Conservation (phyloP, 352 stramenopile genomes). For the Blastocystis sp. region DNA sequence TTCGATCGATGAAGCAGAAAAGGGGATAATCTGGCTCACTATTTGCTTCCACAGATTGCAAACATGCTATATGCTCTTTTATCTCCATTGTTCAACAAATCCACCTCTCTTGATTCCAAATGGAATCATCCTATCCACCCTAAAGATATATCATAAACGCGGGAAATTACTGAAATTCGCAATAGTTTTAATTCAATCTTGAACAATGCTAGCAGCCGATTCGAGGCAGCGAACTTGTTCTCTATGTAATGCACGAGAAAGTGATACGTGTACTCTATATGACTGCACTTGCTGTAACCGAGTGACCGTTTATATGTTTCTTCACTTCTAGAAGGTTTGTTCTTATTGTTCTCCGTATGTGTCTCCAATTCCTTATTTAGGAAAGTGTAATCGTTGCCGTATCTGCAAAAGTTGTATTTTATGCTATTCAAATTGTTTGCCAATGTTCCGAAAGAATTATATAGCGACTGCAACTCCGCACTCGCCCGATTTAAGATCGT, state of each 20-base stretch:
- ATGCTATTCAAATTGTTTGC: neutral
- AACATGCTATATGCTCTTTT: too few relatives aligned
- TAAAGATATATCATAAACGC: neutral
- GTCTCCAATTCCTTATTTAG: constrained; percentile 26
- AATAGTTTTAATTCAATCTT: neutral
- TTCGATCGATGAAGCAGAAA: too few relatives aligned
- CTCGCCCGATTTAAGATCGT: neutral
- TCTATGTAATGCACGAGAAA: neutral
- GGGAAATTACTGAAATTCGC: neutral
- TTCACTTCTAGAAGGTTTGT: constrained; percentile 9
- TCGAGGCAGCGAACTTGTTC: neutral
- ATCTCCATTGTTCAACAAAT: too few relatives aligned
- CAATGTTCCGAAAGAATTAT: neutral
- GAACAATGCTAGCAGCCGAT: neutral
- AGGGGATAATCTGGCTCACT: too few relatives aligned
- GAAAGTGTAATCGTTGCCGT: constrained; percentile 19
- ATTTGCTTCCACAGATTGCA: too few relatives aligned
- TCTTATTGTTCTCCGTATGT: neutral
- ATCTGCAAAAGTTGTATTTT: constrained; percentile 35
- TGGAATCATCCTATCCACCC: too few relatives aligned
- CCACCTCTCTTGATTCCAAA: too few relatives aligned
- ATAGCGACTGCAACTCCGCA: neutral
- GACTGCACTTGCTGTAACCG: neutral
- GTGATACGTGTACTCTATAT: neutral
- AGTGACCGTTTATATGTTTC: neutral